Percentiles rank a stretch among this genome's conserved stretches.
phyloP scores from a whole-genome alignment of 2,329 filamentous ascomycete genomes.

The Camillea tinctor region DNA sequence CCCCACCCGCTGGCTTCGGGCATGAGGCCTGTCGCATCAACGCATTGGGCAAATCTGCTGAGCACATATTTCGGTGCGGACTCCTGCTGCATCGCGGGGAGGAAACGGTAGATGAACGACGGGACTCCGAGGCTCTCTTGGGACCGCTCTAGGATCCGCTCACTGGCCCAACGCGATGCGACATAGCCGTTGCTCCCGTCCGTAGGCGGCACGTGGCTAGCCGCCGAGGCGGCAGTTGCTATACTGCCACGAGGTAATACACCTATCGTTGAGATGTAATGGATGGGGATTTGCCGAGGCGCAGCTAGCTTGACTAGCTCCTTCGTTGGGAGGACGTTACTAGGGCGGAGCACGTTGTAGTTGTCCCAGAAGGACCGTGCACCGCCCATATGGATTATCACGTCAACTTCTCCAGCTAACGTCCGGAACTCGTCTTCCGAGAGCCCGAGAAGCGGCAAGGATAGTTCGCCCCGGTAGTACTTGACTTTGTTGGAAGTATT shows the following conservation, averaged over 20 bases:
- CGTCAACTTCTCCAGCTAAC: conserved; percentile 31
- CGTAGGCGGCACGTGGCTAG: conserved; percentile 8
- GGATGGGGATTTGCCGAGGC: conserved; percentile 1
- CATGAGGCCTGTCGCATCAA: background rate
- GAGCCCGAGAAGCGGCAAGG: conserved; percentile 35
- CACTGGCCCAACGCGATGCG: conserved; percentile 23
- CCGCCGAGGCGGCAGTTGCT: conserved; percentile 15
- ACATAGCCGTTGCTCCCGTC: conserved; percentile 7
- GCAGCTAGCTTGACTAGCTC: conserved; percentile 23
- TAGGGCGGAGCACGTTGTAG: conserved; percentile 22
- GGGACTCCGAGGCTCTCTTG: background rate
- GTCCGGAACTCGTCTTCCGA: conserved; percentile 17
- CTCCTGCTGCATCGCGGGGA: background rate
- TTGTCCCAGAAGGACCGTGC: conserved; percentile 26
- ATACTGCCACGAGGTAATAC: background rate
- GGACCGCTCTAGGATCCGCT: conserved; percentile 22
- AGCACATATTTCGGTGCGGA: background rate
- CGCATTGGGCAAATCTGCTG: conserved; percentile 1
- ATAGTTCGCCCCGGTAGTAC: conserved; percentile 35
- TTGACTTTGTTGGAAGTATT: conserved; percentile 24
- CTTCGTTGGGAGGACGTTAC: conserved; percentile 27
- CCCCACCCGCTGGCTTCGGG: conserved; percentile 10
- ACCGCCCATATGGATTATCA: conserved; percentile 49
- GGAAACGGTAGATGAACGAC: conserved; percentile 8
- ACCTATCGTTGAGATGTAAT: conserved; percentile 10